Conservation (phyloP, 1,284 basidiomycete genomes). For the Rhodotorula sp. region DNA sequence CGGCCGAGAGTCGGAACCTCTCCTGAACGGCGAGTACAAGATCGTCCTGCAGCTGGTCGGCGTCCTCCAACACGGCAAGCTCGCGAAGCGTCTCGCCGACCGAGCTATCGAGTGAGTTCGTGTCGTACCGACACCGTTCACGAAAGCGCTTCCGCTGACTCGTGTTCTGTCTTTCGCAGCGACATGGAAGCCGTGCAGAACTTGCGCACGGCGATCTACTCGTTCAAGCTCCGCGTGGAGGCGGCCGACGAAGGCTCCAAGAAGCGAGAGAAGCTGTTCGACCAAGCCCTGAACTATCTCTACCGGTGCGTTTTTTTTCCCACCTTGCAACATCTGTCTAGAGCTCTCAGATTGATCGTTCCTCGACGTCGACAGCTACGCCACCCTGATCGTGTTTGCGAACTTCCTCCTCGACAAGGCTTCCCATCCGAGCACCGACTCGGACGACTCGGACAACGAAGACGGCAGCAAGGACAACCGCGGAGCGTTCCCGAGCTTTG, state of each 20-base stretch:
- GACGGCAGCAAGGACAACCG: constrained; percentile 7
- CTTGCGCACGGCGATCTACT: constrained; percentile 84
- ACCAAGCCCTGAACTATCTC: constrained; percentile 63
- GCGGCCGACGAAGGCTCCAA: constrained; percentile 72
- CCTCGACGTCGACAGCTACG: constrained; percentile 65
- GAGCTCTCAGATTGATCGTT: not conserved
- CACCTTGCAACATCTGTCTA: constrained; percentile 39
- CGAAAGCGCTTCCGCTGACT: not conserved
- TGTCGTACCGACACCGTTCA: not conserved
- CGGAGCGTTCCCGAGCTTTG: constrained; percentile 57
- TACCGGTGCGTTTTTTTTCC: constrained; percentile 40
- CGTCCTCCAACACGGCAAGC: constrained; percentile 71
- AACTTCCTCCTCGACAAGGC: constrained; percentile 84
- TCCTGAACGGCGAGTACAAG: constrained; percentile 83
- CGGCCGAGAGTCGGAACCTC: constrained; percentile 49
- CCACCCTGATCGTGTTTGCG: constrained; percentile 88
- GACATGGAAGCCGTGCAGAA: constrained; percentile 76
- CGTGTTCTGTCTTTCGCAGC: not conserved
- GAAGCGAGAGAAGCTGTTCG: constrained; percentile 72
- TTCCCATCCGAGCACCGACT: constrained; percentile 43
- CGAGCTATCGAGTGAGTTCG: constrained; percentile 65
- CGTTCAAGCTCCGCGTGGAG: constrained; percentile 87
- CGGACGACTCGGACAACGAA: constrained; percentile 53
- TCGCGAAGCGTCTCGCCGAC: constrained; percentile 91
- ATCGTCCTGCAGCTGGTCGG: constrained; percentile 91